Evolutionary conservation across 768 basidiomycete species (phyloP).

Genomic region (Boletellus ananas): DNA sequence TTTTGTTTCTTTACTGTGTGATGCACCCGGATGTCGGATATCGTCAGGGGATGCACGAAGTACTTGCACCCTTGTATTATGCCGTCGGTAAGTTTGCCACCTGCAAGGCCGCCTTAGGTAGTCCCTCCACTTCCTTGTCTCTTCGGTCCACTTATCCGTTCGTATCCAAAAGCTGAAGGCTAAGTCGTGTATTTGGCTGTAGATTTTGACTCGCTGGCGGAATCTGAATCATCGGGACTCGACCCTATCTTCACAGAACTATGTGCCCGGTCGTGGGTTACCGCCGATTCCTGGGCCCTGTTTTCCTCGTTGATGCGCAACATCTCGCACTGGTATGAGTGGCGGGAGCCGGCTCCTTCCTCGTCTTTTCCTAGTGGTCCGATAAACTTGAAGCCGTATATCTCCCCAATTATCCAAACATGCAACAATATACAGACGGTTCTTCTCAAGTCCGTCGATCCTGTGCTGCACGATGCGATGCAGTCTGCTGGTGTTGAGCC

Average conservation of each 20-base stretch:
- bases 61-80: constrained; percentile 84
- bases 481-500: constrained; percentile 85
- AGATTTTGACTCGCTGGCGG: constrained; percentile 72
- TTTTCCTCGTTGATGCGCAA: constrained; percentile 78
- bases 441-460: constrained; percentile 75
- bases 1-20: constrained; percentile 80
- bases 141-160: constrained; percentile 14
- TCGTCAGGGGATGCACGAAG: constrained; percentile 98
- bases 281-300: constrained; percentile 85
- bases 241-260: constrained; percentile 49
- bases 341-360: constrained; percentile 44
- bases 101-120: not conserved
- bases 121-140: constrained; percentile 5
- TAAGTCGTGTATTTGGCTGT: constrained; percentile 32
- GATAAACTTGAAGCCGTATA: constrained; percentile 57
- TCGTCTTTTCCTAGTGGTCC: constrained; percentile 35
- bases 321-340: constrained; percentile 77
- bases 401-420: constrained; percentile 80
- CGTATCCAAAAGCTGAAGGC: constrained; percentile 24
- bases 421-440: constrained; percentile 78
- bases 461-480: constrained; percentile 69
- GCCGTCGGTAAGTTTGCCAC: constrained; percentile 36
- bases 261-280: constrained; percentile 65
- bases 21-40: constrained; percentile 85
- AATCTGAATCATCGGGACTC: constrained; percentile 26